These are phyloP conservation scores for Avicennia marina DNA, from an alignment of 257 asterid species.

Conservation along the genomic window DNA sequence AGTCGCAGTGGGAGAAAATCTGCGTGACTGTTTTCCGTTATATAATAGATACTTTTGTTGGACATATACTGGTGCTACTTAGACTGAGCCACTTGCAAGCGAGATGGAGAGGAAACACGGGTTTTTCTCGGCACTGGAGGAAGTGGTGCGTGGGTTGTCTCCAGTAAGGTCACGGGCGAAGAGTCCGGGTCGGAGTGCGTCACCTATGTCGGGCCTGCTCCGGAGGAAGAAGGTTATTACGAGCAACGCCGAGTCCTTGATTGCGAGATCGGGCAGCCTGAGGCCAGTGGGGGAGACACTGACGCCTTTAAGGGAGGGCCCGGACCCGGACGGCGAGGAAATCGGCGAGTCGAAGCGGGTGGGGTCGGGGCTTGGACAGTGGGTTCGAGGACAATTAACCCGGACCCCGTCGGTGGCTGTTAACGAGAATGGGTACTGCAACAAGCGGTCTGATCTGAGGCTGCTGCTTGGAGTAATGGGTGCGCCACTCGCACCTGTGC, in stretches of 20 bases:
- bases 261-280: slow-evolving; percentile 70
- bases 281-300: slow-evolving; percentile 65
- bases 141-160: slow-evolving; percentile 81
- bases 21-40: slow-evolving; percentile 7
- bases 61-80: not conserved
- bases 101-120: slow-evolving; percentile 86
- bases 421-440: slow-evolving; percentile 30
- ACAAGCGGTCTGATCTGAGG: slow-evolving; percentile 79
- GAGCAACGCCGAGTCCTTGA: slow-evolving; percentile 27
- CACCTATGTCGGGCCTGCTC: slow-evolving; percentile 61
- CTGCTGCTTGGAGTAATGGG: slow-evolving; percentile 94
- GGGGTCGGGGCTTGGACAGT: slow-evolving; percentile 62
- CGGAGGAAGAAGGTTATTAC: slow-evolving; percentile 47
- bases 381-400: slow-evolving; percentile 65
- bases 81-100: too few relatives aligned
- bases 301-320: slow-evolving; percentile 78
- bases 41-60: too few relatives aligned
- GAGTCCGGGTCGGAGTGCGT: slow-evolving; percentile 68
- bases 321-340: slow-evolving; percentile 64
- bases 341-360: slow-evolving; percentile 54
- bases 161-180: slow-evolving; percentile 76
- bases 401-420: slow-evolving; percentile 58
- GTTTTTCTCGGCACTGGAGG: slow-evolving; percentile 84
- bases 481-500: slow-evolving; percentile 90
- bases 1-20: not conserved